phyloP scores from a whole-genome alignment of 192 early-diverging fungal species.

The Backusella sp. region DNA sequence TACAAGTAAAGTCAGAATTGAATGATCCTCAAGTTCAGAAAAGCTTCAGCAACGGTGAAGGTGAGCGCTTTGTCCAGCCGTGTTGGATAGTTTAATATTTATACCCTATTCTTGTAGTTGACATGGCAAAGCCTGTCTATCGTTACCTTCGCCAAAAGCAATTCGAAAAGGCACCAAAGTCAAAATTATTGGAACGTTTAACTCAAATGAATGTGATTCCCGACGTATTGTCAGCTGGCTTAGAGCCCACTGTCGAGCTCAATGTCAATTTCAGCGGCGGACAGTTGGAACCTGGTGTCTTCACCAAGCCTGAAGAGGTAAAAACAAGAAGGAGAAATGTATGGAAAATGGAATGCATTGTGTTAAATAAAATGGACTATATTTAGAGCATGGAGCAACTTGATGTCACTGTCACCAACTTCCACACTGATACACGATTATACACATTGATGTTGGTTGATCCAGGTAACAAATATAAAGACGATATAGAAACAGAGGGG shows the following conservation, averaged over 20 bases:
- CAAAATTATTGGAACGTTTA: conserved; percentile 63
- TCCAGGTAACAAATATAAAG: conserved; percentile 45
- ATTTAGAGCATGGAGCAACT: conserved; percentile 58
- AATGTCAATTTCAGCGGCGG: conserved; percentile 37
- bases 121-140: conserved; percentile 70
- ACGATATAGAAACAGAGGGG: not conserved
- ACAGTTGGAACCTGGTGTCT: conserved; percentile 39
- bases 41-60: conserved; percentile 55
- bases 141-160: conserved; percentile 61
- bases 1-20: conserved; percentile 64
- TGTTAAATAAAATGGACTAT: conserved; percentile 2
- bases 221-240: conserved; percentile 58
- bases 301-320: conserved; percentile 36
- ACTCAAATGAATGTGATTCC: conserved; percentile 78
- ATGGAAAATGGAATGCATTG: conserved; percentile 29
- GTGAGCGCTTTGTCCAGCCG: not conserved
- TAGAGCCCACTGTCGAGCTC: conserved; percentile 46
- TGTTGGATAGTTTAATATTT: not conserved
- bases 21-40: conserved; percentile 70
- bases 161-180: conserved; percentile 55
- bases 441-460: conserved; percentile 74
- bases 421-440: conserved; percentile 63
- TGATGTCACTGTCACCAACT: conserved; percentile 53
- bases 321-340: not conserved
- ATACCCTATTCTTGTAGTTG: conserved; percentile 29